Evolutionary conservation across 495 filamentous ascomycete species (phyloP), one percentile per base, ranked within the genome.

Genomic region (Penicillium cataractarum): DNA sequence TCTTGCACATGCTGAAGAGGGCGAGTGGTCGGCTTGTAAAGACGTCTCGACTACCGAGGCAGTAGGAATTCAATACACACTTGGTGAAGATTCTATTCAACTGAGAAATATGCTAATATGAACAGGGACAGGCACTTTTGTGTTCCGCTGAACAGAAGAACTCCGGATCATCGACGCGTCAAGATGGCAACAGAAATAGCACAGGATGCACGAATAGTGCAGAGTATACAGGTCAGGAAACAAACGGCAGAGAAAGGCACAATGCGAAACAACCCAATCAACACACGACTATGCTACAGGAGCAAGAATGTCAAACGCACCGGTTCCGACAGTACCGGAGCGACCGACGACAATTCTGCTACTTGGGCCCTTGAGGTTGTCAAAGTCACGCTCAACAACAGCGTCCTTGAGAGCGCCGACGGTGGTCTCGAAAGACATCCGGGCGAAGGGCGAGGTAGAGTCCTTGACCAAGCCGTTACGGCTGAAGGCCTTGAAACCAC

Each of bases 391-490:
- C 67, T 97, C 92, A 44, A 94, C 74, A 19, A 96, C 92, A 27
- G 94, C 93, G 65, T 97, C 94, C 73, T 89, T 91, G 74, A 98
- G 82, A 79, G 96, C 97, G 2, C 89, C 90, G 35, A 97, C 85
- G 22, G 95, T 98, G 6, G 95, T 98, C 83, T 99, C 93, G 80
- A 97, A 98, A 75, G 91, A 96, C 92, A 97, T 97, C 84, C 97
- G 97, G 76, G 93, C 89, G 64, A 98, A 92, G 1, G 95, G 93
- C 55, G 89, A 93, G 17, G 91, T 87, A 69, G 89, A 90, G 61
- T 89, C 85, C 72, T 87, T 90, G 51, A 82, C 75, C 56, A 98
- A 73, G 19, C 93, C 95, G 65, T 89, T 93, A 49, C 95, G 89
- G 76, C 90, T 97, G 80, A 98, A 99, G 3, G 94, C 87, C 19